phyloP scores from a whole-genome alignment of 2,329 filamentous ascomycete genomes.

The Canariomyces notabilis region DNA sequence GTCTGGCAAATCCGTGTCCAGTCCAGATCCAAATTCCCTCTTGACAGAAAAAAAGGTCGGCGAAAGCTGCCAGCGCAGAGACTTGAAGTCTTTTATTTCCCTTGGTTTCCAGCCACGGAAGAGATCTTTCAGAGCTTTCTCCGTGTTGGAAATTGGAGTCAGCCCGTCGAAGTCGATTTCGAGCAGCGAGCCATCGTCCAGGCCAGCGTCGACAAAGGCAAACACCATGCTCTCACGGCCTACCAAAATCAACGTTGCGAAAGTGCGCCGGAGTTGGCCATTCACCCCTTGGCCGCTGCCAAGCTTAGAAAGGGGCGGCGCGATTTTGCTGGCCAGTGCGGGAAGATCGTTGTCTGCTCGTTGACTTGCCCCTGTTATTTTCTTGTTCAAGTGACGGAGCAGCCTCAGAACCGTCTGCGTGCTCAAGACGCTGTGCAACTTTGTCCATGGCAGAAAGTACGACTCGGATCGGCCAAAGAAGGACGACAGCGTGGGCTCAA shows the following conservation, averaged over 20 bases:
- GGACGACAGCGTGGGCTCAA: neutral
- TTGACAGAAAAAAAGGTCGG: conserved; percentile 3
- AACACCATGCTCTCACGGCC: neutral
- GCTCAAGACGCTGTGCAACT: conserved; percentile 4
- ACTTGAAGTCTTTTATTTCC: conserved; percentile 1
- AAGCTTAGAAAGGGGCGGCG: neutral
- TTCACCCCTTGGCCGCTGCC: neutral
- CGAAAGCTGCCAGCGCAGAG: conserved; percentile 4
- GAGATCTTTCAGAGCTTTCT: neutral
- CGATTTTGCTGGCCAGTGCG: neutral
- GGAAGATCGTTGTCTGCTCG: neutral
- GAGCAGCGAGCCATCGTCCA: neutral
- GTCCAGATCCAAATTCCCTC: neutral
- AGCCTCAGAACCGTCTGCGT: conserved; percentile 1
- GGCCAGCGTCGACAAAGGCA: neutral
- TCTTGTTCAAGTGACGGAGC: neutral
- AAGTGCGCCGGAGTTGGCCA: conserved; percentile 1
- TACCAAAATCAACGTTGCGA: neutral
- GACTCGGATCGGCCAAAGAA: neutral
- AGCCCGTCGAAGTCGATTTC: neutral
- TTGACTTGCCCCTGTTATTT: neutral
- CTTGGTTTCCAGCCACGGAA: neutral
- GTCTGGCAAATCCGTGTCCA: neutral
- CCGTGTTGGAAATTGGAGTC: neutral
- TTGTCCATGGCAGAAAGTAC: conserved; percentile 6